phyloP scores from a whole-genome alignment of 1,284 basidiomycete species.

The Sanghuangporus weigelae region DNA sequence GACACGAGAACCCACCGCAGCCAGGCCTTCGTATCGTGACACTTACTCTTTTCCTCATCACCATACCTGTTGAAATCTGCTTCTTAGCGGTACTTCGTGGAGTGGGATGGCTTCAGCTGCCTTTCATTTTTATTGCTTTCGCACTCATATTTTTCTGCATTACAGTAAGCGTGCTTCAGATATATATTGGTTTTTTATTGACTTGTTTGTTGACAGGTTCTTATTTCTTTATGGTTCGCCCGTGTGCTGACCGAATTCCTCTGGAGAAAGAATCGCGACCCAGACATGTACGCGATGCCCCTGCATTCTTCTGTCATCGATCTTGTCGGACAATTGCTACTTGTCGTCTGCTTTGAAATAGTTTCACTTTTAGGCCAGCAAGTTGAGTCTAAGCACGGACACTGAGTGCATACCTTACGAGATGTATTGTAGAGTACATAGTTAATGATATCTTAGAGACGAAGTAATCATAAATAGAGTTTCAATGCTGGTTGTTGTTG shows the following conservation, averaged over 20 bases:
- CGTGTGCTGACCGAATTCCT: slow-evolving; percentile 71
- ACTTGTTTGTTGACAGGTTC: slow-evolving; percentile 42
- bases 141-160: slow-evolving; percentile 67
- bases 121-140: slow-evolving; percentile 59
- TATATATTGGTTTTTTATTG: neutral
- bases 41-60: slow-evolving; percentile 65
- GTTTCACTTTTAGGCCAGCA: slow-evolving; percentile 39
- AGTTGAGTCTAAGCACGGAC: slow-evolving; percentile 18
- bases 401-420: neutral
- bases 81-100: slow-evolving; percentile 63
- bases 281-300: slow-evolving; percentile 91
- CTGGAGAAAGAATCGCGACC: slow-evolving; percentile 82
- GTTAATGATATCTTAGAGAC: neutral
- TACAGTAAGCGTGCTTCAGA: slow-evolving; percentile 48
- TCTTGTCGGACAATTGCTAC: slow-evolving; percentile 82
- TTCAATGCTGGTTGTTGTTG: neutral
- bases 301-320: slow-evolving; percentile 90
- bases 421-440: neutral
- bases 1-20: slow-evolving; percentile 18
- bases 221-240: slow-evolving; percentile 65
- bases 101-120: slow-evolving; percentile 74
- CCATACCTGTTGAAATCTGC: slow-evolving; percentile 70
- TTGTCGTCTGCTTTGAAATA: slow-evolving; percentile 71
- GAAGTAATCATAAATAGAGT: neutral
- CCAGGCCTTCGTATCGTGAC: slow-evolving; percentile 52